Percentiles rank a stretch among this genome's conserved stretches.
These are phyloP conservation scores for Pittosporum tobira DNA, from an alignment of 129 eudicot species.

Conservation along the genomic window DNA sequence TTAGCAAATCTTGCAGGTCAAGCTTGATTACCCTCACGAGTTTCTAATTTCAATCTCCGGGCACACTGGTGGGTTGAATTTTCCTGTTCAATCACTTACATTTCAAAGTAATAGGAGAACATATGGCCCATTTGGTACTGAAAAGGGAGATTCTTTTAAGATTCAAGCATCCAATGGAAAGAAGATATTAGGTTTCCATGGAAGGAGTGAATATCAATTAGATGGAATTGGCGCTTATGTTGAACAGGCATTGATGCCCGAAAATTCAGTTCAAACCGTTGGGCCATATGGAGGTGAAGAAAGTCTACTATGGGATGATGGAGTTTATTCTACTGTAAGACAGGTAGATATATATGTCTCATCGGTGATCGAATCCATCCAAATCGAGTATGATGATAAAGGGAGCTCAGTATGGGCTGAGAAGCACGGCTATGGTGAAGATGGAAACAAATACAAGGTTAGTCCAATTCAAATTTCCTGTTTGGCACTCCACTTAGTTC, in stretches of 20 bases:
- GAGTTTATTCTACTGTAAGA: too few relatives aligned
- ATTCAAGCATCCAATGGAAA: not conserved
- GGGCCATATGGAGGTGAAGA: not conserved
- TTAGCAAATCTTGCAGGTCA: not conserved
- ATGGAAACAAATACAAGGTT: too few relatives aligned
- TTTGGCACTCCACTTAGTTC: too few relatives aligned
- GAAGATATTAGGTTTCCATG: not conserved
- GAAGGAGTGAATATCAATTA: not conserved
- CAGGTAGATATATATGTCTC: too few relatives aligned
- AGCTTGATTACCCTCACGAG: not conserved
- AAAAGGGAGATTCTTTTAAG: constrained; percentile 1
- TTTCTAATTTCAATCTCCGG: not conserved
- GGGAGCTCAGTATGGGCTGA: too few relatives aligned
- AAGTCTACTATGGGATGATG: too few relatives aligned
- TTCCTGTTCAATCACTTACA: not conserved
- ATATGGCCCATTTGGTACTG: not conserved
- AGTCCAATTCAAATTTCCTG: too few relatives aligned
- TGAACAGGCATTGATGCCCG: not conserved
- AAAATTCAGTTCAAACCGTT: not conserved
- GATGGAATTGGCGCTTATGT: not conserved
- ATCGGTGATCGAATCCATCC: too few relatives aligned
- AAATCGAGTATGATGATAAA: too few relatives aligned
- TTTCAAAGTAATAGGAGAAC: not conserved
- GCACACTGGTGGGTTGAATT: not conserved
- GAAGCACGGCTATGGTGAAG: too few relatives aligned